phyloP scores from a whole-genome alignment of 495 filamentous ascomycete species.

The Lineolata rhizophorae region DNA sequence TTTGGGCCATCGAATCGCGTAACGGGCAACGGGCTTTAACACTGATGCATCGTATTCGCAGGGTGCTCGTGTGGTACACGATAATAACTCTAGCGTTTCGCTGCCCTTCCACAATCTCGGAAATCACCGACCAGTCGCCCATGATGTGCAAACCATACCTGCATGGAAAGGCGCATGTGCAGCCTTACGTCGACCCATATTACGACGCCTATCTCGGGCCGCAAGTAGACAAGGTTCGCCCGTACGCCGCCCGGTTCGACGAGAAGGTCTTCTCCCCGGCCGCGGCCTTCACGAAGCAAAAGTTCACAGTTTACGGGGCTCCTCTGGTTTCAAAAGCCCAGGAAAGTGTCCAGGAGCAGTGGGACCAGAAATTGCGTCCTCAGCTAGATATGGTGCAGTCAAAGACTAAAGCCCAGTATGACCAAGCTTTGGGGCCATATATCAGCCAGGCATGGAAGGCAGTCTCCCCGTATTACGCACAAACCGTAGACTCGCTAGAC shows the following conservation, averaged over 20 bases:
- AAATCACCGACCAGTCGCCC: slow-evolving; percentile 47
- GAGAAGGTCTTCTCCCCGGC: slow-evolving; percentile 43
- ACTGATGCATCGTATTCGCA: too few relatives aligned
- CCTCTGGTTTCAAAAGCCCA: slow-evolving; percentile 47
- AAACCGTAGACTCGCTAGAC: slow-evolving; percentile 28
- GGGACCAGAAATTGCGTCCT: slow-evolving; percentile 55
- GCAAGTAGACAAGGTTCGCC: slow-evolving; percentile 53
- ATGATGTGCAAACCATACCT: slow-evolving; percentile 72
- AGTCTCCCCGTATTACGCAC: slow-evolving; percentile 47
- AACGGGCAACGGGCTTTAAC: too few relatives aligned
- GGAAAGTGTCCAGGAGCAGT: slow-evolving; percentile 43
- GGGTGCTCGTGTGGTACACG: slow-evolving; percentile 67
- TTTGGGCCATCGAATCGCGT: too few relatives aligned
- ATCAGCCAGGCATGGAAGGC: slow-evolving; percentile 33
- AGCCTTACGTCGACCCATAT: slow-evolving; percentile 67
- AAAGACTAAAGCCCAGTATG: slow-evolving; percentile 41
- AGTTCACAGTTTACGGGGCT: slow-evolving; percentile 52
- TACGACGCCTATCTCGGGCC: slow-evolving; percentile 67
- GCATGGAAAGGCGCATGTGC: slow-evolving; percentile 37
- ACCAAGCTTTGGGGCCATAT: slow-evolving; percentile 47
- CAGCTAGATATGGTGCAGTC: slow-evolving; percentile 39
- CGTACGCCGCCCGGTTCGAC: slow-evolving; percentile 50
- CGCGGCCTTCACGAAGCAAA: slow-evolving; percentile 34
- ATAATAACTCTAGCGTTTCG: slow-evolving; percentile 59
- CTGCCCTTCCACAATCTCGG: slow-evolving; percentile 50